Base-by-base conservation (phyloP, 306 rosid species). In the Mimosa bimucronata region DNA sequence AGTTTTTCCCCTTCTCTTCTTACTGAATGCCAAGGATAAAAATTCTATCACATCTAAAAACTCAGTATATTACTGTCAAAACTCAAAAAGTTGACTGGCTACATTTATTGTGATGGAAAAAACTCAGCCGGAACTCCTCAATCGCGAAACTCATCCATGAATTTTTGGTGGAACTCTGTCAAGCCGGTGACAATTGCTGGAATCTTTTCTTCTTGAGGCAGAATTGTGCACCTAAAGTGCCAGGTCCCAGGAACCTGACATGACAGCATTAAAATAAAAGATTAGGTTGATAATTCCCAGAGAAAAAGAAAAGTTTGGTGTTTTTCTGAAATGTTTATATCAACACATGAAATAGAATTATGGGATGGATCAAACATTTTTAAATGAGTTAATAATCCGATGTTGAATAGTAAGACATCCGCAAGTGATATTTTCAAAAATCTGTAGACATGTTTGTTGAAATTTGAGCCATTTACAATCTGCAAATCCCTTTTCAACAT, bases 121-220 rank as follows among this genome's bases (percentile, higher is more conserved):
- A 50, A 73, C 62, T 28, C 40, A 12, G 68, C 2, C 1, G 74
- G 41, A 58, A 74, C 0, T 61, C 26, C 83, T 92, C 83, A 91
- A 73, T 83, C 81, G 10, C 92, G 94, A 23, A 85, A 93, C 88
- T 91, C 89, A 50, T 90, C 85, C 94, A 90, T 87, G 89, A 96
- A 91, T 25, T 84, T 81, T 73, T 80, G 21, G 73, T 96, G 99
- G 85, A 96, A 96, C 85, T 91, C 97, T 0, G 97, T 91, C 86
- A 96, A 79, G 18, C 97, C 94, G 44, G 86, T 21, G 58, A 90
- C 90, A 8, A 96, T 48, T 0, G 93, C 97, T 8, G 98, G 99
- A 86, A 96, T 91, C 90, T 92, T 96, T n/a, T 93, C 99, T 90
- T 96, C 99, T 77, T 80, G 94, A 34, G 98, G 99, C 81, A 96